These are phyloP conservation scores for Canna indica DNA, from an alignment of 176 grass and related monocot species.

Conservation along the genomic window DNA sequence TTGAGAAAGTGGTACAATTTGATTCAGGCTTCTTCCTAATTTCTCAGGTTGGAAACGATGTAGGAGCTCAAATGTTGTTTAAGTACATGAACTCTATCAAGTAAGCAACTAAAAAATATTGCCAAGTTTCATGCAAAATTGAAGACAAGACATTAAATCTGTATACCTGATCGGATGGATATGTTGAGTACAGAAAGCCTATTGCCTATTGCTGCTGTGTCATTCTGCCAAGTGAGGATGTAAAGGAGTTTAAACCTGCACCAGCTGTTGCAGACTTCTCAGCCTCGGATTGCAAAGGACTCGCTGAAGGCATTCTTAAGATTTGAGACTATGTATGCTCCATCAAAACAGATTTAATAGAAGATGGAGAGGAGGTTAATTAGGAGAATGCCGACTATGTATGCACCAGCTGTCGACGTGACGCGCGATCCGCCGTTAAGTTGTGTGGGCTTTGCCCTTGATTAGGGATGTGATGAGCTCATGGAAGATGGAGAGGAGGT, in stretches of 20 bases:
- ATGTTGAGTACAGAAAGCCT: conserved; percentile 36
- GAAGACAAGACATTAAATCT: no score
- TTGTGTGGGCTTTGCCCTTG: conserved; percentile 55
- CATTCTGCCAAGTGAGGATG: conserved; percentile 56
- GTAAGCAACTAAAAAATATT: conserved; percentile 27
- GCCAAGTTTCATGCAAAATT: not conserved
- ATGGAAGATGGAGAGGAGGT: not conserved
- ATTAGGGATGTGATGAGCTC: no score
- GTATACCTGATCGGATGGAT: not conserved
- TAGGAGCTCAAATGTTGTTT: conserved; percentile 68
- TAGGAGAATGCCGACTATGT: no score
- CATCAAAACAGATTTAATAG: not conserved
- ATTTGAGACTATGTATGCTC: conserved; percentile 11
- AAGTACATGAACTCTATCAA: conserved; percentile 73
- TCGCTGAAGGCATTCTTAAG: conserved; percentile 80
- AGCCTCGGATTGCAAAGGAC: conserved; percentile 47
- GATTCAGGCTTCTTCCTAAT: conserved; percentile 64
- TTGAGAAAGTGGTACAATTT: conserved; percentile 53
- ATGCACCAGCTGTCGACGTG: no score
- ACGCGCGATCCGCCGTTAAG: no score
- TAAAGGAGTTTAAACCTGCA: conserved; percentile 53
- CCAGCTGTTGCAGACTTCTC: conserved; percentile 81
- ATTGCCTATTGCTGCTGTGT: conserved; percentile 55
- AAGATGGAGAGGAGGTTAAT: no score
- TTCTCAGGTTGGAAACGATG: conserved; percentile 58